phyloP scores from a whole-genome alignment of 345 rosid species.

The Bretschneidera sinensis region DNA sequence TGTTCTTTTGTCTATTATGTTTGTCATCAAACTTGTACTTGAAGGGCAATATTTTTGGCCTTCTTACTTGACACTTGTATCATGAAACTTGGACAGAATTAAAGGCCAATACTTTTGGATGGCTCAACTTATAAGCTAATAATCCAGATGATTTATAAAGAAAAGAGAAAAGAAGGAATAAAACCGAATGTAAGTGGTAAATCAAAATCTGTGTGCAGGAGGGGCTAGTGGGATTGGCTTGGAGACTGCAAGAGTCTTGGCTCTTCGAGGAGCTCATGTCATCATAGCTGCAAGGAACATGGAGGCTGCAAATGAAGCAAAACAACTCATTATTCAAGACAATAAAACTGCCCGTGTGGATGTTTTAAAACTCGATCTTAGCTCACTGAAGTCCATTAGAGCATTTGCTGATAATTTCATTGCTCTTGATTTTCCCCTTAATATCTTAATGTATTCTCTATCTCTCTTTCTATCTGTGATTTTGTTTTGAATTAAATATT shows the following conservation, averaged over 20 bases:
- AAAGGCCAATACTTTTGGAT: too few relatives aligned
- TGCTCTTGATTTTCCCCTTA: constrained; percentile 63
- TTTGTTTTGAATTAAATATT: neutral
- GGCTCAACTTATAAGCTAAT: too few relatives aligned
- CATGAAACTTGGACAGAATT: too few relatives aligned
- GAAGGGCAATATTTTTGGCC: too few relatives aligned
- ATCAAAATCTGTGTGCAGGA: constrained; percentile 33
- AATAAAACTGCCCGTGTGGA: constrained; percentile 42
- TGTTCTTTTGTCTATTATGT: too few relatives aligned
- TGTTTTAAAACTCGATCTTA: constrained; percentile 50
- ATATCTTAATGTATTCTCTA: constrained; percentile 56
- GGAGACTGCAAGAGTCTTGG: constrained; percentile 84
- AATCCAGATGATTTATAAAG: neutral
- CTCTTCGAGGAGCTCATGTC: constrained; percentile 60
- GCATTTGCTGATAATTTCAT: constrained; percentile 43
- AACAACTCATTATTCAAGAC: constrained; percentile 35
- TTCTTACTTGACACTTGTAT: too few relatives aligned
- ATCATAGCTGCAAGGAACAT: constrained; percentile 75
- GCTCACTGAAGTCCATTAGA: constrained; percentile 52
- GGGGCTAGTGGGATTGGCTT: constrained; percentile 92
- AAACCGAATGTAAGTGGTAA: neutral
- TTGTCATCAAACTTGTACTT: too few relatives aligned
- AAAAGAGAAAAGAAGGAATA: neutral
- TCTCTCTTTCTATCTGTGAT: neutral
- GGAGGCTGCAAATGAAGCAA: constrained; percentile 69